Evolutionary conservation across 2,329 filamentous ascomycete genomes (phyloP).

Genomic region (Pseudocercospora fijiensis): DNA sequence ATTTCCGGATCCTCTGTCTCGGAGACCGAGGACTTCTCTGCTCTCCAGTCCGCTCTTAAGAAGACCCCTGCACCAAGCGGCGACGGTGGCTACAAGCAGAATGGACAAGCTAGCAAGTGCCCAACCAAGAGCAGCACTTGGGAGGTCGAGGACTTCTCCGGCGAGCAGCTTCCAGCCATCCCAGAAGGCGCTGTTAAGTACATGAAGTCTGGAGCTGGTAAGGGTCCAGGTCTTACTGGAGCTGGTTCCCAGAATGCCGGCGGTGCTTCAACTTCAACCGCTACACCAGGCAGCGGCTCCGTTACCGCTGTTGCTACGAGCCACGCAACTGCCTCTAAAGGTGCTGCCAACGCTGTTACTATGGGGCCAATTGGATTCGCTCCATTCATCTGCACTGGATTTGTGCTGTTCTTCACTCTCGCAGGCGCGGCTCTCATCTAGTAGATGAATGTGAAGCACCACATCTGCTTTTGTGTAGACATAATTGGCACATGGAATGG

Average conservation of each 20-base stretch:
- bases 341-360: slow-evolving; percentile 43
- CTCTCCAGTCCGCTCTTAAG: slow-evolving; percentile 53
- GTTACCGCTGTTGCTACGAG: slow-evolving; percentile 42
- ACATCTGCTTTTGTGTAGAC: background rate
- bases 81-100: slow-evolving; percentile 60
- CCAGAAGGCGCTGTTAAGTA: slow-evolving; percentile 56
- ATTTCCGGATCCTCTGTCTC: slow-evolving; percentile 57
- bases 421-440: slow-evolving; percentile 51
- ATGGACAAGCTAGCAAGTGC: slow-evolving; percentile 54
- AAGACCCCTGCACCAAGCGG: slow-evolving; percentile 54
- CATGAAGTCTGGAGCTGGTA: slow-evolving; percentile 59
- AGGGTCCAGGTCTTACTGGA: slow-evolving; percentile 56
- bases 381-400: slow-evolving; percentile 53
- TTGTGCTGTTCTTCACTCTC: slow-evolving; percentile 54
- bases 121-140: slow-evolving; percentile 55
- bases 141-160: slow-evolving; percentile 53
- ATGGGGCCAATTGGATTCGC: slow-evolving; percentile 49
- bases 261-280: slow-evolving; percentile 49
- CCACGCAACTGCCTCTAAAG: slow-evolving; percentile 37
- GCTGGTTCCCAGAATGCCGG: slow-evolving; percentile 58
- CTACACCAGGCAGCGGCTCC: slow-evolving; percentile 52
- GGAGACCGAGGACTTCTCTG: slow-evolving; percentile 60
- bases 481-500: background rate
- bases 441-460: slow-evolving; percentile 8
- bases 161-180: slow-evolving; percentile 55